These are phyloP conservation scores for Talaromyces verruculosus DNA, from an alignment of 2,329 filamentous ascomycete species.

Conservation along the genomic window DNA sequence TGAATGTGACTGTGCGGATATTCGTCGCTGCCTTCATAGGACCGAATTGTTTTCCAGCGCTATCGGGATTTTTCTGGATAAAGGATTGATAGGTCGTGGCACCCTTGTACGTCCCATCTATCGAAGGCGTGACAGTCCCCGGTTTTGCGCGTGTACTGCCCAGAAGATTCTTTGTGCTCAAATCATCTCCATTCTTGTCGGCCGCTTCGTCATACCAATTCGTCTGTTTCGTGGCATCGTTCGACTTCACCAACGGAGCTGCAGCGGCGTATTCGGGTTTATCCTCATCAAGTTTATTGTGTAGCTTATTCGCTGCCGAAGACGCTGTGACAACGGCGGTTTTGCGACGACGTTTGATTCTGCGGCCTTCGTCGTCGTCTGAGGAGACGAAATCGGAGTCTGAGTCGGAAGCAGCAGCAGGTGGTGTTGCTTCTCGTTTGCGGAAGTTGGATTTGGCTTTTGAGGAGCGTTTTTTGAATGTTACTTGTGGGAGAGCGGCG, in stretches of 20 bases:
- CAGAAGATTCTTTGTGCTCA: slow-evolving; percentile 50
- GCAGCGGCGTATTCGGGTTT: slow-evolving; percentile 62
- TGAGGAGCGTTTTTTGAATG: slow-evolving; percentile 80
- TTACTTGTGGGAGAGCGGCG: slow-evolving; percentile 34
- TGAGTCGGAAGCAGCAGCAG: slow-evolving; percentile 48
- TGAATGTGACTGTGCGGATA: slow-evolving; percentile 84
- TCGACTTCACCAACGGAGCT: slow-evolving; percentile 63
- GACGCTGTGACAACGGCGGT: slow-evolving; percentile 67
- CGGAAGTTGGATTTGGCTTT: slow-evolving; percentile 76
- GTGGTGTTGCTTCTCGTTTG: slow-evolving; percentile 77
- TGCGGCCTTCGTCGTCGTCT: slow-evolving; percentile 73
- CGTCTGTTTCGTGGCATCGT: slow-evolving; percentile 84
- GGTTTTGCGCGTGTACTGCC: slow-evolving; percentile 32
- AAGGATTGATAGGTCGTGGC: slow-evolving; percentile 70
- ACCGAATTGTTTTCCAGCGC: slow-evolving; percentile 68
- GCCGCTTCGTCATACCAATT: slow-evolving; percentile 86
- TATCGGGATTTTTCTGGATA: slow-evolving; percentile 78
- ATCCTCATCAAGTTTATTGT: slow-evolving; percentile 49
- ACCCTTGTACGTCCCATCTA: slow-evolving; percentile 74
- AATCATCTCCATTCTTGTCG: slow-evolving; percentile 31
- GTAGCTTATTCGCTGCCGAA: slow-evolving; percentile 43
- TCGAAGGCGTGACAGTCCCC: slow-evolving; percentile 21
- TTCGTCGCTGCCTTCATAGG: slow-evolving; percentile 85
- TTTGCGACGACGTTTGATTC: slow-evolving; percentile 76
- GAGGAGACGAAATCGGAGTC: slow-evolving; percentile 65